Evolutionary conservation across 305 asterid species (phyloP), one percentile per base, ranked within the genome.

Genomic region (Plantago lanceolata): DNA sequence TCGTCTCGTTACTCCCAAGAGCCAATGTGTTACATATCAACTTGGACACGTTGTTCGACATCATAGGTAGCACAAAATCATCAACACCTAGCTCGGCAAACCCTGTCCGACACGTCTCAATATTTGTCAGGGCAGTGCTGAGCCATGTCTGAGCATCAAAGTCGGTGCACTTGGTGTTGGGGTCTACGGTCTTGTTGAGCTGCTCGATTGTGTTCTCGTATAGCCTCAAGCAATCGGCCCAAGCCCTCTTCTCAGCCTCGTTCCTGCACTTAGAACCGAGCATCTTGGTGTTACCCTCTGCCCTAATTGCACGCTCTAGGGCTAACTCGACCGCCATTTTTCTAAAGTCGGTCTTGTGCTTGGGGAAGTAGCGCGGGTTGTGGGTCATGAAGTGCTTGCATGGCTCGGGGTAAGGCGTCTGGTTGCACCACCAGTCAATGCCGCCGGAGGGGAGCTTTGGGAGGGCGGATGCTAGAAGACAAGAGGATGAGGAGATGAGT

Each of bases 71-170:
- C 5, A 84, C 37, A 60, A 21, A 58, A 43, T 79, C 84, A 4
- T 81, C 4, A 24, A 74, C 85, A 0, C 85, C 85, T 29, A 88
- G 80, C 72, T 90, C 97, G 0, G 16, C 17, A 64, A 91, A 85
- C 33, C 97, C 97, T 0, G 84, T 65, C 24, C 68, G 76, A 48
- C 96, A 91, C 2, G 96, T 91, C 57, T 91, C 92, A 4, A 88
- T 68, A 71, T 86, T 82, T 18, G 96, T 91, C 31, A 91, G 48
- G 2, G 98, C 90, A 9, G 95, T 64, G 70, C 96, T 91, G 1
- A 91, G 78, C 95, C 96, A 91, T 0, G 96, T 91, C 60, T 88
- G 96, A 0, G 72, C 35, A 64, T 90, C 97, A 21, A 76, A 81
- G 12, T 74, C 83, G 6, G 77, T 85, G 54, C 88, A 79, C 6